Evolutionary conservation across 306 rosid species (phyloP), one percentile per base, ranked within the genome.

Genomic region (Cyclanthera cordifolia): DNA sequence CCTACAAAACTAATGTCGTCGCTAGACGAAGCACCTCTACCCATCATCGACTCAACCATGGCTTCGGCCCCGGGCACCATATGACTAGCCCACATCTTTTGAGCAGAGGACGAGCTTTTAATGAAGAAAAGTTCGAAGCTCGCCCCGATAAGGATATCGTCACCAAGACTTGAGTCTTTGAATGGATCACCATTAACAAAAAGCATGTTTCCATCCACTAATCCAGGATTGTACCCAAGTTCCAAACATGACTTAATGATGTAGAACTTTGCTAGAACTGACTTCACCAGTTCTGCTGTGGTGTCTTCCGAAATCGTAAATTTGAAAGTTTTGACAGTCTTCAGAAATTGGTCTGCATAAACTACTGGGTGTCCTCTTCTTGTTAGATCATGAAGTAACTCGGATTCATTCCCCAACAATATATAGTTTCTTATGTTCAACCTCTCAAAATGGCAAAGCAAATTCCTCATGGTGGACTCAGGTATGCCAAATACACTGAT

Each of bases 321-420:
- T 74, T 89, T 84, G 70, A 65, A 27, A 76, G 73, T 76, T 74
- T 77, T 79, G 34, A 80, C 52, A 73, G 82, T 77, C 60, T 50
- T 77, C 72, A 84, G 24, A 81, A 93, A 84, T 64, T 71, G 77
- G 78, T 87, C 86, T 16, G 78, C 79, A 55, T 68, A 67, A 56
- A 93, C 84, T 73, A 86, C 88, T 30, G 88, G 85, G 77, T 82
- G 85, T 34, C 96, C 98, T 83, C 93, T 84, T 78, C 96, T 87
- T 34, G 89, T 84, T 56, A 89, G 84, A 77, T 87, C 96, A 70
- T 84, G 74, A 51, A 86, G 52, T 73, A 84, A 81, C 73, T 82
- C 89, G 51, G 89, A 75, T 55, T 85, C 88, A 1, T 81, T 78
- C 54, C 85, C 94, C 73, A 89, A 27, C 28, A 89, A 75, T 71